Conservation (phyloP, 148 eudicot species). For the Diospyros lotus region DNA sequence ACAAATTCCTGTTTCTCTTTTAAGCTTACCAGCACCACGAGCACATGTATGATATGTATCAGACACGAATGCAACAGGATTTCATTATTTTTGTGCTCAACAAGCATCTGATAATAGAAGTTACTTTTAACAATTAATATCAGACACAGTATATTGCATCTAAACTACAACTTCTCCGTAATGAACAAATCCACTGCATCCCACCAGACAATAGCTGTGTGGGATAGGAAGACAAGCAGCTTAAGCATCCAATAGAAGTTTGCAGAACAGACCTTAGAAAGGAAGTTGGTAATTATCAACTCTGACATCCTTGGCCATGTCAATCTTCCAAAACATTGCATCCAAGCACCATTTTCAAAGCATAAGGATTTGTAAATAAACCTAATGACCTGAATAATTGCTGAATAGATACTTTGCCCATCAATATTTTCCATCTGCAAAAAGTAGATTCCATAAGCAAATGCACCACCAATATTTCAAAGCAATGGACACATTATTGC, state of each 20-base stretch:
- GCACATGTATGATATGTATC: too few species aligned
- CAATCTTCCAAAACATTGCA: constrained; percentile 83
- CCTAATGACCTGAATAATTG: constrained; percentile 45
- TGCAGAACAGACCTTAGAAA: constrained; percentile 59
- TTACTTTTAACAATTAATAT: too few species aligned
- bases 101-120: too few species aligned
- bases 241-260: background rate
- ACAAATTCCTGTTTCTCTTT: background rate
- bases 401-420: constrained; percentile 58
- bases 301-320: constrained; percentile 99
- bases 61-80: too few species aligned
- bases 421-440: constrained; percentile 49
- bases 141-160: too few species aligned
- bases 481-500: background rate
- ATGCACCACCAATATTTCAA: background rate
- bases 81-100: too few species aligned
- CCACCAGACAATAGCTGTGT: too few species aligned
- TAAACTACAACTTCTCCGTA: too few species aligned
- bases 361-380: constrained; percentile 61
- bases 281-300: constrained; percentile 74
- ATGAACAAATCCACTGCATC: too few species aligned
- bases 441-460: constrained; percentile 5
- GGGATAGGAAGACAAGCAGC: background rate
- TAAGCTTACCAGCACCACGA: background rate
- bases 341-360: constrained; percentile 65